These are phyloP conservation scores for Evernia prunastri DNA, from an alignment of 495 filamentous ascomycete species.

Conservation along the genomic window DNA sequence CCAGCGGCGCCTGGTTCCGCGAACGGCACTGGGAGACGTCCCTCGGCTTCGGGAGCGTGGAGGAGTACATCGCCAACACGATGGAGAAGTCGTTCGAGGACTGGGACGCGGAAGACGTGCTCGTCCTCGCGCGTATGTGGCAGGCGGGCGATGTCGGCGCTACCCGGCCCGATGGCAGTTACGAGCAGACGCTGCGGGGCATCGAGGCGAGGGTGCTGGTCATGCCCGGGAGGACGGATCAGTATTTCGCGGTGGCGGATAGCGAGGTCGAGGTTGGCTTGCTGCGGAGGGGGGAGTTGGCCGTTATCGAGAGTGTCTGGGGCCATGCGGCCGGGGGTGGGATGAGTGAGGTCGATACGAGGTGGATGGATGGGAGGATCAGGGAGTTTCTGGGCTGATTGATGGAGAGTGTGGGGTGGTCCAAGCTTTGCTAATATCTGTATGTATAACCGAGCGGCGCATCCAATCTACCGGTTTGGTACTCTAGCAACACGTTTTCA, in stretches of 20 bases:
- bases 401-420: neutral
- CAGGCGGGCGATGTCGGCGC: conserved; percentile 39
- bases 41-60: conserved; percentile 32
- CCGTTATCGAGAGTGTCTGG: conserved; percentile 40
- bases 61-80: conserved; percentile 32
- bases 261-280: conserved; percentile 38
- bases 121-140: conserved; percentile 40
- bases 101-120: conserved; percentile 41
- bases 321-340: conserved; percentile 44
- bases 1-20: conserved; percentile 39
- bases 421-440: neutral
- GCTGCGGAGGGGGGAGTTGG: conserved; percentile 35
- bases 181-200: conserved; percentile 33
- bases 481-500: too few relatives aligned
- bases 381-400: conserved; percentile 23
- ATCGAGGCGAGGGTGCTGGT: conserved; percentile 39
- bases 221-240: conserved; percentile 42
- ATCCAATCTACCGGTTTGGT: too few relatives aligned
- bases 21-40: conserved; percentile 33
- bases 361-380: conserved; percentile 33
- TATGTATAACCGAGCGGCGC: neutral
- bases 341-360: conserved; percentile 35
- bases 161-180: conserved; percentile 32
- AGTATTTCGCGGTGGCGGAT: conserved; percentile 41
- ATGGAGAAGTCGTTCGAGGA: conserved; percentile 29